Conservation (phyloP, 1,284 basidiomycete species). For the Trichosporon inkin region DNA sequence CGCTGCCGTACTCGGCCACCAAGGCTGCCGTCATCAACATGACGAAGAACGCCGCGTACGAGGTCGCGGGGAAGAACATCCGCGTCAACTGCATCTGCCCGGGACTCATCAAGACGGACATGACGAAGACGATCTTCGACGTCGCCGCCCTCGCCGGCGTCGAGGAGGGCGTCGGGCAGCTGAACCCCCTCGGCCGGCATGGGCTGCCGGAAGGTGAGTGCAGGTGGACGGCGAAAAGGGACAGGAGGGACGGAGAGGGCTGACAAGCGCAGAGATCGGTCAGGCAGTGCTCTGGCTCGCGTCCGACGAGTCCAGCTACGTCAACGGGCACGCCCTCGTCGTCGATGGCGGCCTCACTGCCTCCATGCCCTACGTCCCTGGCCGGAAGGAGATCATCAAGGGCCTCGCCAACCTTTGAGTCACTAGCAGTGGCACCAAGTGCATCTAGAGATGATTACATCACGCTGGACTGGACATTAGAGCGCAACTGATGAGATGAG, state of each 20-base stretch:
- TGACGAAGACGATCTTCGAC: constrained; percentile 72
- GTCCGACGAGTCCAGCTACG: constrained; percentile 84
- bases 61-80: constrained; percentile 74
- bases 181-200: constrained; percentile 77
- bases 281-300: constrained; percentile 79
- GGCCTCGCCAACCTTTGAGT: constrained; percentile 3
- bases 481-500: not conserved
- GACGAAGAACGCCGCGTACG: constrained; percentile 73
- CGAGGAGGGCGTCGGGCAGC: constrained; percentile 70
- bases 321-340: constrained; percentile 83
- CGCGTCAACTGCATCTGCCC: constrained; percentile 88
- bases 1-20: constrained; percentile 81
- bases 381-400: not conserved
- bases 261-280: constrained; percentile 64
- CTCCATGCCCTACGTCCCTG: constrained; percentile 57
- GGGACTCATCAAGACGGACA: constrained; percentile 77
- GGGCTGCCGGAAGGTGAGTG: constrained; percentile 55
- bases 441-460: not conserved
- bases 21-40: constrained; percentile 87
- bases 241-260: not conserved
- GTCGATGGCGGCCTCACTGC: constrained; percentile 80
- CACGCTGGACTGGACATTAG: not conserved
- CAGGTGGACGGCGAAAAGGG: not conserved
- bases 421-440: no score
- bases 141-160: constrained; percentile 70